Conservation (phyloP, 1,284 basidiomycete species). For the Trichosporon coremiiforme region DNA sequence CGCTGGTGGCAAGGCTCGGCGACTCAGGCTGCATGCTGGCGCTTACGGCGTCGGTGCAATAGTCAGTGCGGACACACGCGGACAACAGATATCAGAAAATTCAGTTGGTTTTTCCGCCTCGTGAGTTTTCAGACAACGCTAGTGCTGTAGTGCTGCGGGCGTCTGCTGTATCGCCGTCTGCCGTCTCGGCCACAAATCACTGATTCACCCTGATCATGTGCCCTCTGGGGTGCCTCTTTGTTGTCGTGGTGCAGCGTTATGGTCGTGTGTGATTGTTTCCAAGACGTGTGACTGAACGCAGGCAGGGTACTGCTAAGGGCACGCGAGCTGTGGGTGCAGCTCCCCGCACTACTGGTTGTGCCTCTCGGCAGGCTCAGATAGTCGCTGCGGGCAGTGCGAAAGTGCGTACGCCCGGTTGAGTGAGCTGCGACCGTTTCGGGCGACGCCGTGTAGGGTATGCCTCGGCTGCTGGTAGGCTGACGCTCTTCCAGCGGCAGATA, state of each 20-base stretch:
- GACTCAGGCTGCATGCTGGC: background rate
- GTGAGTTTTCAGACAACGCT: background rate
- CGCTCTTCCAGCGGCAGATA: background rate
- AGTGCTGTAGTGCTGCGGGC: background rate
- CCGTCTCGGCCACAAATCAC: too few relatives aligned
- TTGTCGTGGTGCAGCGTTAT: background rate
- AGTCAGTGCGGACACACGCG: background rate
- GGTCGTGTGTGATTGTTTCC: background rate
- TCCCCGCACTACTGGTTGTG: background rate
- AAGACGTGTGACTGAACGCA: background rate
- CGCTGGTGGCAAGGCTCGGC: too few relatives aligned
- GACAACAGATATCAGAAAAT: background rate
- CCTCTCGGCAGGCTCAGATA: background rate
- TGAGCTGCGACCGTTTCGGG: background rate
- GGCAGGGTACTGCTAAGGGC: background rate
- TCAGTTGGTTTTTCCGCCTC: background rate
- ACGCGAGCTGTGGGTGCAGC: background rate
- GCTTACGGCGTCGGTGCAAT: background rate
- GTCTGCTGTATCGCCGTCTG: background rate
- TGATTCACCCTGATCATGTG: background rate
- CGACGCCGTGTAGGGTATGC: background rate
- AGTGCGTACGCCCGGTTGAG: constrained; percentile 12
- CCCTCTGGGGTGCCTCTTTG: background rate
- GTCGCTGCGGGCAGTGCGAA: background rate
- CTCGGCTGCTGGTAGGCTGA: background rate